Percentiles rank a stretch among this genome's conserved stretches.
These are phyloP conservation scores for Ceratobasidium theobromae DNA, from an alignment of 1,284 basidiomycete species.

Conservation along the genomic window DNA sequence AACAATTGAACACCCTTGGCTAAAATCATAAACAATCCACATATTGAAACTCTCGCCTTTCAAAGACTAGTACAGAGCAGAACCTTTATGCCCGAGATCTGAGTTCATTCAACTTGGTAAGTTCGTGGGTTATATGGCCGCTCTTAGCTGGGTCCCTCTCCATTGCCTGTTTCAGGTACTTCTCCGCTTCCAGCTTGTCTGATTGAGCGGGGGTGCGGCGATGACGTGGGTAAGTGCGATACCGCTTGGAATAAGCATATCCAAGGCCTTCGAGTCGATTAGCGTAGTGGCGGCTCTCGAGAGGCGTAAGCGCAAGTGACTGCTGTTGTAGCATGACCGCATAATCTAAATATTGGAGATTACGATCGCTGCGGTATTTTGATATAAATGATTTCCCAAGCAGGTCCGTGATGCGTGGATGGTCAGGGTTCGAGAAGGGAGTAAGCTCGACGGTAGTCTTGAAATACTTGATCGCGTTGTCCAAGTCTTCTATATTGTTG, in stretches of 20 bases:
- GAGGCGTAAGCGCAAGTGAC: slow-evolving; percentile 10
- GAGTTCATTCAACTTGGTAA: background rate
- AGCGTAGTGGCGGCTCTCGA: background rate
- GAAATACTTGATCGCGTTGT: slow-evolving; percentile 8
- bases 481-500: background rate
- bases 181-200: background rate
- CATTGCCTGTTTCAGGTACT: background rate
- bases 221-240: background rate
- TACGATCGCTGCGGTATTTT: background rate
- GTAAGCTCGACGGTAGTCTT: slow-evolving; percentile 12
- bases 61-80: background rate
- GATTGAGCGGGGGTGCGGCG: background rate
- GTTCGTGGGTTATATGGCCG: background rate
- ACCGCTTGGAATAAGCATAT: slow-evolving; percentile 14
- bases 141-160: background rate
- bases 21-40: too few species aligned
- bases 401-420: background rate
- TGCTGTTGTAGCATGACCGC: slow-evolving; percentile 8
- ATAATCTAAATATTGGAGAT: background rate
- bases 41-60: background rate
- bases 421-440: slow-evolving; percentile 10
- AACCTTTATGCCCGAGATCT: background rate
- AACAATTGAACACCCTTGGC: too few species aligned
- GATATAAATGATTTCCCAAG: slow-evolving; percentile 4
- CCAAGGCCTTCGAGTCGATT: background rate